phyloP scores from a whole-genome alignment of 2,329 filamentous ascomycete species.

The Botrytis byssoidea region DNA sequence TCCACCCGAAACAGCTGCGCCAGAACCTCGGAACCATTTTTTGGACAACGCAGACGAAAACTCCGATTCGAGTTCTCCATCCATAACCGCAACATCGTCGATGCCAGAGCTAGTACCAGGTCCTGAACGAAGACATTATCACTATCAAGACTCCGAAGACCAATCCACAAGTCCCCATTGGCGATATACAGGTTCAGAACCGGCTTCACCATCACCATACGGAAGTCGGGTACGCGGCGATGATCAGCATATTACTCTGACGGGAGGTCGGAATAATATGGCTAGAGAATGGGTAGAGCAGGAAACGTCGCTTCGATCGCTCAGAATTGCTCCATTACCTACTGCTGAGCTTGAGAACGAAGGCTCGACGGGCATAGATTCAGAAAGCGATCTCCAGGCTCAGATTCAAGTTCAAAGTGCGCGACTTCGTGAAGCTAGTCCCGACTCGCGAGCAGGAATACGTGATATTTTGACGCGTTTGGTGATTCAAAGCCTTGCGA shows the following conservation, averaged over 20 bases:
- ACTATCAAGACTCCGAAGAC: not conserved
- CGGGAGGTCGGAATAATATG: not conserved
- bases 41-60: not conserved
- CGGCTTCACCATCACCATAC: not conserved
- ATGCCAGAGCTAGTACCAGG: not conserved
- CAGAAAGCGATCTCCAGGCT: not conserved
- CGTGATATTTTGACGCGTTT: not conserved
- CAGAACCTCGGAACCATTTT: accelerated
- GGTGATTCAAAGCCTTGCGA: not conserved
- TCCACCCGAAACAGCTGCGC: not conserved
- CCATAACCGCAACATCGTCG: not conserved
- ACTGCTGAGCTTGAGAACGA: not conserved
- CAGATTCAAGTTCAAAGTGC: not conserved
- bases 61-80: not conserved
- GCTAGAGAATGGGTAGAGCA: not conserved
- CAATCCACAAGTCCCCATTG: not conserved
- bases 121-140: not conserved
- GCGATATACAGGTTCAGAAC: not conserved
- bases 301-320: not conserved
- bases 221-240: not conserved
- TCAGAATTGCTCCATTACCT: not conserved
- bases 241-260: not conserved
- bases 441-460: not conserved
- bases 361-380: not conserved
- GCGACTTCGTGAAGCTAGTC: not conserved